Conservation (phyloP, 2,329 filamentous ascomycete genomes). For the Fusarium domesticum region DNA sequence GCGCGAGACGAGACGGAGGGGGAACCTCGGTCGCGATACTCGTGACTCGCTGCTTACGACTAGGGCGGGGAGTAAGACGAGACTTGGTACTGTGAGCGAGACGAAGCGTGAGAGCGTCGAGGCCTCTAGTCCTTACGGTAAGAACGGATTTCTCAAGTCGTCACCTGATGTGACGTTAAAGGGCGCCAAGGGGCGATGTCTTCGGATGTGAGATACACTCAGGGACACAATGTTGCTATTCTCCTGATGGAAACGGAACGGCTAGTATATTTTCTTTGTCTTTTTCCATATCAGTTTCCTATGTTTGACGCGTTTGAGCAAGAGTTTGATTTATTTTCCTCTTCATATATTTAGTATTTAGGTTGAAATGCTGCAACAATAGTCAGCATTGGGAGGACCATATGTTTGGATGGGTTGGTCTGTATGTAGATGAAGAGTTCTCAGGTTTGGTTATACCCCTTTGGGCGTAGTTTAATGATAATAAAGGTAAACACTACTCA, state of each 20-base stretch:
- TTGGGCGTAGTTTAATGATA: background rate
- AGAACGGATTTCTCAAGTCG: slow-evolving; percentile 44
- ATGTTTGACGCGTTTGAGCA: background rate
- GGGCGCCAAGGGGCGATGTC: slow-evolving; percentile 22
- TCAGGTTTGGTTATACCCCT: background rate
- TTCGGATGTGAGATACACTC: slow-evolving; percentile 28
- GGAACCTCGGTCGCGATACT: slow-evolving; percentile 21
- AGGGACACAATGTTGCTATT: too few species aligned
- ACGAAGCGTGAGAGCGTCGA: slow-evolving; percentile 34
- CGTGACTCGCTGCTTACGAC: slow-evolving; percentile 15
- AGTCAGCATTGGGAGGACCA: background rate
- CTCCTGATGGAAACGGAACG: too few species aligned
- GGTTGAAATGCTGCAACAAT: too few species aligned
- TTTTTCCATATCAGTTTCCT: background rate
- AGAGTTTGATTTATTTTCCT: background rate
- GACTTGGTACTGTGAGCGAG: slow-evolving; percentile 29
- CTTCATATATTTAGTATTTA: background rate
- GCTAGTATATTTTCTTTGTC: background rate
- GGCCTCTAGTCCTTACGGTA: slow-evolving; percentile 44
- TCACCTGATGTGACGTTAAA: slow-evolving; percentile 41
- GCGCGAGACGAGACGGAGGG: slow-evolving; percentile 18
- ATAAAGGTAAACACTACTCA: background rate
- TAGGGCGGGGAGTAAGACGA: slow-evolving; percentile 14
- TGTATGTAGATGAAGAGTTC: background rate
- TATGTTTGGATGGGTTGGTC: background rate